Base-by-base conservation (phyloP, 2,329 filamentous ascomycete species). In the Diaporthe citriasiana region DNA sequence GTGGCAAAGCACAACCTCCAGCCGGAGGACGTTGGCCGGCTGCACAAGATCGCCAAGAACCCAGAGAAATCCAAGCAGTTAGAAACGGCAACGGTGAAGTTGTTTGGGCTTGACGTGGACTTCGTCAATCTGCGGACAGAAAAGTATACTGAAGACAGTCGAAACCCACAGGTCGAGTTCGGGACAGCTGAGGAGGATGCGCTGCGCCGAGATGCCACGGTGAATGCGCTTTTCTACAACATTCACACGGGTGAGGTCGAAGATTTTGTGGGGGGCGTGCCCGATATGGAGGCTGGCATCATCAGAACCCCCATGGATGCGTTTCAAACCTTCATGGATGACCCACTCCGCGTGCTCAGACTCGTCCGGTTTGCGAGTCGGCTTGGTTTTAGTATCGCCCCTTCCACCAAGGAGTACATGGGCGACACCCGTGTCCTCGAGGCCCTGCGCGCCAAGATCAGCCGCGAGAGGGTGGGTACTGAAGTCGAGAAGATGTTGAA, bases 191-290 rank as follows among this genome's bases (percentile, higher is more conserved):
- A 94, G 81, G 95, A 99, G 82, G 96, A 99, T 83, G 96, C 96
- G 2, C 82, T 95, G 77, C 92, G 96, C 30, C 91, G 96, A 63
- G 96, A 99, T 85, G 95, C 96, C 30, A 98, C 95, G 0, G 92
- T 98, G 75, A 99, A 99, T 81, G 95, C 97, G 33, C 90, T 99
- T 76, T 98, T 98, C 84, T 98, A 97, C 86, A 98, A 98, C 79
- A 85, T 99, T 51, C 92, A 95, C 79, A 95, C 93, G 0, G 89
- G 90, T 45, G 79, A 88, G 74, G 89, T 98, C 47, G 96, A 98
- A 82, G 97, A 99, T 81, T 93, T 97, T 75, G 97, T 95, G 0
- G 89, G 89, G 10, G 96, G 97, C 0, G 85, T 97, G 47, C 81
- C 89, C 10, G 96, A 98, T 80, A 91, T 98, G 90, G 82, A 87